Conservation (phyloP, 148 eudicot genomes). For the Rhododendron simsii region DNA sequence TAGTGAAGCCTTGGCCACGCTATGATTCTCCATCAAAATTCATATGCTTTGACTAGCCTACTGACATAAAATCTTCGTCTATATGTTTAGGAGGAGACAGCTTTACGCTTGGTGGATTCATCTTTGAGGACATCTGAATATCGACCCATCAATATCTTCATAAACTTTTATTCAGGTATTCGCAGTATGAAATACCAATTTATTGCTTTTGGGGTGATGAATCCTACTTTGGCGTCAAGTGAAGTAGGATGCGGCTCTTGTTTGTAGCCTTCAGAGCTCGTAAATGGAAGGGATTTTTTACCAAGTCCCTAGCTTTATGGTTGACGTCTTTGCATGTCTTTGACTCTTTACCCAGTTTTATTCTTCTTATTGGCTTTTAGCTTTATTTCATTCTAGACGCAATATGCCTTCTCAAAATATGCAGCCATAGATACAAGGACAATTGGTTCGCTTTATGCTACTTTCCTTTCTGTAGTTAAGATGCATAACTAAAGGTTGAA, state of each 20-base stretch:
- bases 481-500: not conserved
- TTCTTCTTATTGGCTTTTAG: not conserved
- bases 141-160: constrained; percentile 78
- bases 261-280: not conserved
- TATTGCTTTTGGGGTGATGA: not conserved
- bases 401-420: not conserved
- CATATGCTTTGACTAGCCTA: not conserved
- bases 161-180: constrained; percentile 88
- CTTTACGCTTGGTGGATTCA: constrained; percentile 70
- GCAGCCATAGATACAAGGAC: not conserved
- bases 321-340: not conserved
- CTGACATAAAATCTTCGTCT: not conserved
- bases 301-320: not conserved
- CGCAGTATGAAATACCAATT: not conserved
- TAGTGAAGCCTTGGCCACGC: not conserved
- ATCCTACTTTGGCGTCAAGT: not conserved
- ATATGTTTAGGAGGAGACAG: constrained; percentile 75
- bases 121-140: constrained; percentile 70
- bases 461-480: not conserved
- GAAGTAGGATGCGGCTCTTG: not conserved
- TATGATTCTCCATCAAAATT: not conserved
- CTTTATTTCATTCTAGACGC: not conserved
- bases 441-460: not conserved
- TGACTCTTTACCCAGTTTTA: not conserved
- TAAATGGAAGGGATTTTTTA: not conserved